A percentile compares a stretch with the other conserved stretches of the same genome.
These are phyloP conservation scores for Solanum bulbocastanum DNA, from an alignment of 257 asterid genomes.

Conservation along the genomic window DNA sequence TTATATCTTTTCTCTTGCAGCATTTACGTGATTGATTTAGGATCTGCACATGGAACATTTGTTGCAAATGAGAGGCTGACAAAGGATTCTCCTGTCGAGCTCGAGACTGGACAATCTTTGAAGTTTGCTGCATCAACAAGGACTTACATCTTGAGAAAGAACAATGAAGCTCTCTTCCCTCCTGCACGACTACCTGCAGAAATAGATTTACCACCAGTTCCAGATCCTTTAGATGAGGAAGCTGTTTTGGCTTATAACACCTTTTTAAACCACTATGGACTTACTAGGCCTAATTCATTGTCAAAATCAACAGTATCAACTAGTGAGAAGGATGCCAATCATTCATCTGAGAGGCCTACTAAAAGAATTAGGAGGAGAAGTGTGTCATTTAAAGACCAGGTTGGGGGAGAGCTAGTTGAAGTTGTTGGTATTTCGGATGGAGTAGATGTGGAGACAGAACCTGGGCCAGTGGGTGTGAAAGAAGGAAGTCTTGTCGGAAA, in stretches of 20 bases:
- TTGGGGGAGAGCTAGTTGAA: conserved; percentile 83
- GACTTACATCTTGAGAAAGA: conserved; percentile 65
- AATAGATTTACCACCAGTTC: conserved; percentile 67
- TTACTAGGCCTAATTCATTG: conserved; percentile 26
- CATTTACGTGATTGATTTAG: conserved; percentile 82
- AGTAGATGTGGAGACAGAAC: conserved; percentile 91
- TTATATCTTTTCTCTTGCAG: conserved; percentile 36
- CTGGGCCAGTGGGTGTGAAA: conserved; percentile 89
- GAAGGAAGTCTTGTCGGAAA: conserved; percentile 99
- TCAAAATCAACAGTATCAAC: conserved; percentile 19
- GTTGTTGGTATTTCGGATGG: conserved; percentile 89
- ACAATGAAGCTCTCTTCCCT: conserved; percentile 71
- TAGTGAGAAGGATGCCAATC: conserved; percentile 22
- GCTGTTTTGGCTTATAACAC: conserved; percentile 89
- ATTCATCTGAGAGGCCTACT: conserved; percentile 36
- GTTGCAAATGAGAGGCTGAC: conserved; percentile 88
- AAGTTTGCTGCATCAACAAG: conserved; percentile 96
- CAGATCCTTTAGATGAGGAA: conserved; percentile 88
- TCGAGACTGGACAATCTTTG: conserved; percentile 86
- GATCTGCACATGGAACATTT: conserved; percentile 98
- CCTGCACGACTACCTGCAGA: conserved; percentile 47
- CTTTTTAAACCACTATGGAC: conserved; percentile 61
- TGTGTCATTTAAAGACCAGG: conserved; percentile 83
- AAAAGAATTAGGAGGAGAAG: conserved; percentile 66
- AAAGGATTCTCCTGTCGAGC: conserved; percentile 81